Conservation (phyloP, 257 asterid species). For the Solanum bulbocastanum region DNA sequence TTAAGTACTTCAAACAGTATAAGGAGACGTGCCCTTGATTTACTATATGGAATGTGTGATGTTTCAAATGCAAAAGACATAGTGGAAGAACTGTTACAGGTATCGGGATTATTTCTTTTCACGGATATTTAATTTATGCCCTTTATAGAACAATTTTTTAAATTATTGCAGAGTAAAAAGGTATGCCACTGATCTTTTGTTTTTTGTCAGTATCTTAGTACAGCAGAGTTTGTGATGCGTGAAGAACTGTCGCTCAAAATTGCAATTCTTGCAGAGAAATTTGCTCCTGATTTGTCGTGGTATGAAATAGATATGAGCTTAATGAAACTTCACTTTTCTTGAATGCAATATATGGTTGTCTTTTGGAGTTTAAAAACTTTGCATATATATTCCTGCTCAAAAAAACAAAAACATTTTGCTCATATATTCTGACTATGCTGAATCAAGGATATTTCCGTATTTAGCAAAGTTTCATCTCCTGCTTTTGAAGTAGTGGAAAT, state of each 20-base stretch:
- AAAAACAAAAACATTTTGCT: neutral
- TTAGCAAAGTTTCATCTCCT: neutral
- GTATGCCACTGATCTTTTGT: constrained; percentile 4
- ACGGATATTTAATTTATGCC: neutral
- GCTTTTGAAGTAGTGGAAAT: neutral
- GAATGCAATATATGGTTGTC: neutral
- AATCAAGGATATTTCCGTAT: neutral
- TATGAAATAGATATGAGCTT: constrained; percentile 16
- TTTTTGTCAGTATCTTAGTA: constrained; percentile 60
- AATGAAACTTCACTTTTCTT: neutral
- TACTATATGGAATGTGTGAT: constrained; percentile 97
- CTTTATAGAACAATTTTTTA: neutral
- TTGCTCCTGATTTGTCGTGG: constrained; percentile 97
- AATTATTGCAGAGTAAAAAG: neutral
- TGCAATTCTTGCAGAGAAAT: constrained; percentile 93
- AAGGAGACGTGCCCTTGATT: constrained; percentile 93
- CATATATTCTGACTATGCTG: neutral
- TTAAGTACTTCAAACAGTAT: constrained; percentile 40
- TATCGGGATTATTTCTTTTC: constrained; percentile 13
- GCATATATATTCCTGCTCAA: neutral
- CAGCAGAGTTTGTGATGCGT: constrained; percentile 67
- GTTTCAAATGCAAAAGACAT: constrained; percentile 96
- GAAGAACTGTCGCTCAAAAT: constrained; percentile 72
- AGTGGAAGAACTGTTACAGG: constrained; percentile 94
- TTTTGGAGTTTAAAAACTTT: neutral